These are phyloP conservation scores for Aspergillaceae sp. DNA, from an alignment of 2,329 filamentous ascomycete genomes.

Conservation along the genomic window DNA sequence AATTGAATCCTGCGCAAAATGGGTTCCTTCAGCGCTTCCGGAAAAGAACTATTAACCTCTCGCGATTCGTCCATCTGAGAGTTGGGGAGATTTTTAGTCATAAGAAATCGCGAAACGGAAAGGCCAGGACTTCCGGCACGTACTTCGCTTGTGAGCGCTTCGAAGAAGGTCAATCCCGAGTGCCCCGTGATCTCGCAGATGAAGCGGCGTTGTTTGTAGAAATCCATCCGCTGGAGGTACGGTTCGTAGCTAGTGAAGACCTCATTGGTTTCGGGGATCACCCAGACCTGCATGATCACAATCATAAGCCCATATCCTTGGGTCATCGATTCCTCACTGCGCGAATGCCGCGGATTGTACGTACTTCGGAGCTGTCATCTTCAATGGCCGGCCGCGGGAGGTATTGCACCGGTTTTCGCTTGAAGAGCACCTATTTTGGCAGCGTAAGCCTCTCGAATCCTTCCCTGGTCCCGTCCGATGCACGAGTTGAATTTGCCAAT, in stretches of 20 bases:
- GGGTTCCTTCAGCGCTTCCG: slow-evolving; percentile 81
- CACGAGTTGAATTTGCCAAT: background rate
- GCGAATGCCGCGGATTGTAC: slow-evolving; percentile 16
- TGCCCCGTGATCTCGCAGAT: slow-evolving; percentile 95
- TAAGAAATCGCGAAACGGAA: slow-evolving; percentile 4
- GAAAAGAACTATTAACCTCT: slow-evolving; percentile 86
- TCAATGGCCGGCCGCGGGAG: slow-evolving; percentile 62
- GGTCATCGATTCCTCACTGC: slow-evolving; percentile 5
- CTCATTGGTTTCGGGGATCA: slow-evolving; percentile 82
- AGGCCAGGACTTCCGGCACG: slow-evolving; percentile 22
- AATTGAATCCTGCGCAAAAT: slow-evolving; percentile 88
- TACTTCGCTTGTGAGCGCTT: slow-evolving; percentile 86
- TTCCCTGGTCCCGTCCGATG: background rate
- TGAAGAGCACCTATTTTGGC: slow-evolving; percentile 70
- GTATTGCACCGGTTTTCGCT: slow-evolving; percentile 87
- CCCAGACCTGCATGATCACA: slow-evolving; percentile 62
- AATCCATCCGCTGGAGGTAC: slow-evolving; percentile 80
- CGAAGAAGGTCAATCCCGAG: slow-evolving; percentile 83
- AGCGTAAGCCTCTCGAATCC: slow-evolving; percentile 12
- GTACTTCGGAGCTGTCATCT: slow-evolving; percentile 76
- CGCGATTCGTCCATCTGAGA: slow-evolving; percentile 64
- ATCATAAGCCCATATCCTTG: slow-evolving; percentile 5
- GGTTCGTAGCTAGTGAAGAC: slow-evolving; percentile 82
- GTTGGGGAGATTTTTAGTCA: background rate
- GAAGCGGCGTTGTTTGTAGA: slow-evolving; percentile 87